Conservation (phyloP, 805 yeast species). For the Wickerhamiella lipophila region DNA sequence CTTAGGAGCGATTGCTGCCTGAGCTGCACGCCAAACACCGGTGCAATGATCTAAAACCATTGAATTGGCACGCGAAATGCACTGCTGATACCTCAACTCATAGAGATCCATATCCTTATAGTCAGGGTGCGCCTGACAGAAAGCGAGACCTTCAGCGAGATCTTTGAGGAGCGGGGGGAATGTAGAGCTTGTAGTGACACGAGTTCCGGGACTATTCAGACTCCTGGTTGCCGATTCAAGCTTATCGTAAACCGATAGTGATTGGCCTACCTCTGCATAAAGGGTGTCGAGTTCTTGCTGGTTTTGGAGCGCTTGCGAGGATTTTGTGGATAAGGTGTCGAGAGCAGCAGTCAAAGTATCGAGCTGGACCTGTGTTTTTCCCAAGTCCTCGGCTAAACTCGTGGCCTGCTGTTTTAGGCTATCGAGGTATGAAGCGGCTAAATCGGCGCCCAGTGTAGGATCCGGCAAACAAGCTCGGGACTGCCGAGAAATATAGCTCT, state of each 20-base stretch:
- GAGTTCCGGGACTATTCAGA: slow-evolving; percentile 59
- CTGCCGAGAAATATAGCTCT: neutral
- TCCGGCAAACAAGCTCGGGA: neutral
- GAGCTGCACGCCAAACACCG: slow-evolving; percentile 26
- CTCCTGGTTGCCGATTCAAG: slow-evolving; percentile 57
- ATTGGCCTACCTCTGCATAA: slow-evolving; percentile 34
- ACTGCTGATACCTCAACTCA: slow-evolving; percentile 62
- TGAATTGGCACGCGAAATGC: slow-evolving; percentile 69
- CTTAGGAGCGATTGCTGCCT: slow-evolving; percentile 8
- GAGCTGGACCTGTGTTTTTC: slow-evolving; percentile 39
- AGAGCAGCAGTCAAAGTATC: slow-evolving; percentile 52
- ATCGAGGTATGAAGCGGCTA: neutral
- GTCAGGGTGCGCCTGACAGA: slow-evolving; percentile 42
- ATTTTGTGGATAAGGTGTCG: slow-evolving; percentile 45
- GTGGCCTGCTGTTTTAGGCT: slow-evolving; percentile 26
- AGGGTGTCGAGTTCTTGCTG: slow-evolving; percentile 35
- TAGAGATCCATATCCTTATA: slow-evolving; percentile 62
- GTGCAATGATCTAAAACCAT: slow-evolving; percentile 51
- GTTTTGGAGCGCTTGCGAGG: slow-evolving; percentile 38
- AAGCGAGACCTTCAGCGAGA: slow-evolving; percentile 55
- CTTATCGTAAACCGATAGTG: slow-evolving; percentile 51
- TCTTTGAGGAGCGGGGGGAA: slow-evolving; percentile 43
- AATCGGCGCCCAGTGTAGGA: neutral
- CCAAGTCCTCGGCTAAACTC: slow-evolving; percentile 35
- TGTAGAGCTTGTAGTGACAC: slow-evolving; percentile 42